Evolutionary conservation across 1,139 yeast genomes (phyloP).

Genomic region (Candida albicans): DNA sequence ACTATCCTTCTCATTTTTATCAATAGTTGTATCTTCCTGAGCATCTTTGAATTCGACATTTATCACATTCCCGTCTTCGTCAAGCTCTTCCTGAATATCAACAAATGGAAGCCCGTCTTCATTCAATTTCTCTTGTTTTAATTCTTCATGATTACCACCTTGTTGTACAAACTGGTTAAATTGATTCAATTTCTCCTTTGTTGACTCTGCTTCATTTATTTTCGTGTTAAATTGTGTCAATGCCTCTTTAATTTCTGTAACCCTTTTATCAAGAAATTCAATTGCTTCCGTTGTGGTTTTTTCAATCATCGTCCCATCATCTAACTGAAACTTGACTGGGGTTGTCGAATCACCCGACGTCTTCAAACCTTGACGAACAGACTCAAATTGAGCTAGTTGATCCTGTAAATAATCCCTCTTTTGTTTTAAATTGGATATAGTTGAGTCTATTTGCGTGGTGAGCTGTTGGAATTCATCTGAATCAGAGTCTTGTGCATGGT

Average conservation of each 20-base stretch:
- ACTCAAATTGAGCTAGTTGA: constrained; percentile 16
- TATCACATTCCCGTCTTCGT: constrained; percentile 72
- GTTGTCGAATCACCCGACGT: constrained; percentile 8
- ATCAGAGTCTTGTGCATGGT: neutral
- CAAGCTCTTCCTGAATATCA: constrained; percentile 85
- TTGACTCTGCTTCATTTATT: constrained; percentile 44
- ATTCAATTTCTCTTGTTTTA: constrained; percentile 11
- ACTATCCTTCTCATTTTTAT: too few species aligned
- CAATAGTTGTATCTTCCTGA: neutral
- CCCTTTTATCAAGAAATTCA: constrained; percentile 38
- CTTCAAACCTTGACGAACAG: constrained; percentile 10
- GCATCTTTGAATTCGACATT: constrained; percentile 32
- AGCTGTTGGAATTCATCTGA: constrained; percentile 6
- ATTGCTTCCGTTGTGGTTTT: constrained; percentile 45
- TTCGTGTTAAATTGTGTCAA: constrained; percentile 39
- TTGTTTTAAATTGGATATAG: constrained; percentile 16
- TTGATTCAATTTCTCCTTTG: constrained; percentile 32
- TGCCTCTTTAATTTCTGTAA: constrained; percentile 36
- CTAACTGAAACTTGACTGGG: constrained; percentile 47
- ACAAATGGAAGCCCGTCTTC: constrained; percentile 58
- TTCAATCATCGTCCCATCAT: constrained; percentile 62
- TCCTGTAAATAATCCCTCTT: constrained; percentile 16
- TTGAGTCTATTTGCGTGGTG: constrained; percentile 15
- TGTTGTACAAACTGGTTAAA: constrained; percentile 21
- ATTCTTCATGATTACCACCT: constrained; percentile 14